These are phyloP conservation scores for Penicillium manginii DNA, from an alignment of 495 filamentous ascomycete genomes.

Conservation along the genomic window DNA sequence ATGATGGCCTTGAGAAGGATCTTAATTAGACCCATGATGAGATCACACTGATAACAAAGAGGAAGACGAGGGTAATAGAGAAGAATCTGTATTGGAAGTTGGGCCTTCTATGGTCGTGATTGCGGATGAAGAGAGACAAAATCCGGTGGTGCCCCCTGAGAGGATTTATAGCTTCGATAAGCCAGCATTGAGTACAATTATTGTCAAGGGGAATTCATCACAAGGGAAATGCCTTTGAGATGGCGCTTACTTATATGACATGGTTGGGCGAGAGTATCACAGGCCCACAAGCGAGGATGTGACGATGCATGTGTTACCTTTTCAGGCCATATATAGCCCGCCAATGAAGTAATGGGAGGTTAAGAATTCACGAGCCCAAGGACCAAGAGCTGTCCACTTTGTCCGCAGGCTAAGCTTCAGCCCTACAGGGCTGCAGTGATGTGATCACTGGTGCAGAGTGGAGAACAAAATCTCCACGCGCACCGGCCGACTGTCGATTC, in stretches of 20 bases:
- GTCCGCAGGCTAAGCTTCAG: constrained; percentile 1
- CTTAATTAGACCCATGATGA: constrained; percentile 14
- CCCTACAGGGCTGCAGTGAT: constrained; percentile 3
- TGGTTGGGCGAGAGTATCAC: constrained; percentile 1
- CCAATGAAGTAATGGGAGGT: neutral
- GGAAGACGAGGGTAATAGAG: neutral
- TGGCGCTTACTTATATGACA: neutral
- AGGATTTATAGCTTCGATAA: neutral
- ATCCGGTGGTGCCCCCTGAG: neutral
- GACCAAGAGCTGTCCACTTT: neutral
- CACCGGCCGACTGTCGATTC: no score
- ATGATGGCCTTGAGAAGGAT: constrained; percentile 17
- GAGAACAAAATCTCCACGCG: neutral
- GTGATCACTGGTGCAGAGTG: neutral
- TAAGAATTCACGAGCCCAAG: neutral
- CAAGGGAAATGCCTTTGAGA: neutral
- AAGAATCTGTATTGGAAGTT: neutral
- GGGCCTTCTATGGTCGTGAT: neutral
- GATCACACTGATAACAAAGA: no score
- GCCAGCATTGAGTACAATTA: neutral
- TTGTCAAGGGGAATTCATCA: neutral
- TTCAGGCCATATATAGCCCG: neutral
- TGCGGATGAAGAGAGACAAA: neutral
- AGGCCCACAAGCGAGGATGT: neutral
- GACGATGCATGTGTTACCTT: neutral